Base-by-base conservation (phyloP, 345 rosid genomes). In the Toxicodendron radicans region DNA sequence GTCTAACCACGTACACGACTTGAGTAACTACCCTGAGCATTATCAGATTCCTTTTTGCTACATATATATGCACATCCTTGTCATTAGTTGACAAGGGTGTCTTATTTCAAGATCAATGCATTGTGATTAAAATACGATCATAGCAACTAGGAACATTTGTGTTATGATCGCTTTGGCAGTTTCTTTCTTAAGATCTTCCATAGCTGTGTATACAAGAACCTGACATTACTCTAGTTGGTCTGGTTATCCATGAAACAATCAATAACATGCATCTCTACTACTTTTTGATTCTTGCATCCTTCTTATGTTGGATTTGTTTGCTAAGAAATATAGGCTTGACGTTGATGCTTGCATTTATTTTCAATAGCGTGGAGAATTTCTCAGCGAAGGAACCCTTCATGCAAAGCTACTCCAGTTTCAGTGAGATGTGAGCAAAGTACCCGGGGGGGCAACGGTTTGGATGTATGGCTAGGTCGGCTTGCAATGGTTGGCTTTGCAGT, bases 401-500 rank as follows among this genome's bases (percentile, higher is more conserved):
- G 72, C 76, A 86, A 73, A 84, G 79, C 85, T 81, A 64, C 82
- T 75, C 45, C 86, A 0, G 57, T 91, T 76, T 79, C 92, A 58
- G 54, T 91, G 16, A 85, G 90, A 85, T 85, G 97, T 51, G 92
- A 90, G 86, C 97, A 90, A 82, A 81, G 85, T 68, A 65, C 88
- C 67, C 74, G 76, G 73, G 87, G 69, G 18, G 71, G 89, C 65
- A 89, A 70, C 86, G 71, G 89, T 79, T 75, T 91, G 74, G 97
- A 92, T 74, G 88, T 92, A 65, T 95, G 99, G 99, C 87, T 91
- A 10, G 99, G 97, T 35, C 88, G 99, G 41, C 68, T 89, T 45
- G 99, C 99, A 17, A 93, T 91, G 98, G 58, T 91, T 75, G 97
- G 94, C 72, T 95, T 95, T 87, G 95, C 94, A 32, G 90, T 74